These are phyloP conservation scores for Ustulina deusta DNA, from an alignment of 2,329 filamentous ascomycete species.

Conservation along the genomic window DNA sequence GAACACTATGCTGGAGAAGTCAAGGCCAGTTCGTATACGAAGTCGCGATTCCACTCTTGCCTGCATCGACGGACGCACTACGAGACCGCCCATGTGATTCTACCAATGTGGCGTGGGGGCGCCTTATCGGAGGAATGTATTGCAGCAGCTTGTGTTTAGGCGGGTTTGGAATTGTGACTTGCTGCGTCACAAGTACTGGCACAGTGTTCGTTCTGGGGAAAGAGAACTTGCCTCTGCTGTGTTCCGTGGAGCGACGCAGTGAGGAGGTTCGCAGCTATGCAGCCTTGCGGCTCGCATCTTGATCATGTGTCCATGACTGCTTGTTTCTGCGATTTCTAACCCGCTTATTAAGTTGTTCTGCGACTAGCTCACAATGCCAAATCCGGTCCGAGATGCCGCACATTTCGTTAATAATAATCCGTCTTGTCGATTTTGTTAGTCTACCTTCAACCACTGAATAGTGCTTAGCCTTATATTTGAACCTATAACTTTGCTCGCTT, in stretches of 20 bases:
- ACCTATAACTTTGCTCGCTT: neutral
- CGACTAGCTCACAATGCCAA: neutral
- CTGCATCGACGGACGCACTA: constrained; percentile 3
- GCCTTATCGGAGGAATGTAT: constrained; percentile 20
- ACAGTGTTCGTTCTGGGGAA: constrained; percentile 26
- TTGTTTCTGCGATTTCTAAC: neutral
- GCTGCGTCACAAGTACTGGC: constrained; percentile 11
- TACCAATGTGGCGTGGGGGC: constrained; percentile 8
- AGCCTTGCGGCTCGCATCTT: constrained; percentile 31
- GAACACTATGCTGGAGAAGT: constrained; percentile 1
- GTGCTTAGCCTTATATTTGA: neutral
- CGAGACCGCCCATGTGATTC: constrained; percentile 13
- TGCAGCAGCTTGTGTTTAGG: neutral
- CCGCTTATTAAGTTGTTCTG: neutral
- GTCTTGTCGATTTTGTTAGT: neutral
- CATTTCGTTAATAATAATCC: neutral
- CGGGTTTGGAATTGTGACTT: neutral
- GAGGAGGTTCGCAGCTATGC: constrained; percentile 35
- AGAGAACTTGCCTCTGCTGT: constrained; percentile 9
- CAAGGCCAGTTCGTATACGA: constrained; percentile 11
- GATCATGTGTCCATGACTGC: constrained; percentile 9
- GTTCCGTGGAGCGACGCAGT: constrained; percentile 15
- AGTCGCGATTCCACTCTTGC: constrained; percentile 10
- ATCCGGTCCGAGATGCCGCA: neutral
- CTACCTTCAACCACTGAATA: neutral